Percentiles rank a stretch among this genome's conserved stretches.
phyloP scores from a whole-genome alignment of 2,329 filamentous ascomycete genomes.

The Trichophyton equinum region DNA sequence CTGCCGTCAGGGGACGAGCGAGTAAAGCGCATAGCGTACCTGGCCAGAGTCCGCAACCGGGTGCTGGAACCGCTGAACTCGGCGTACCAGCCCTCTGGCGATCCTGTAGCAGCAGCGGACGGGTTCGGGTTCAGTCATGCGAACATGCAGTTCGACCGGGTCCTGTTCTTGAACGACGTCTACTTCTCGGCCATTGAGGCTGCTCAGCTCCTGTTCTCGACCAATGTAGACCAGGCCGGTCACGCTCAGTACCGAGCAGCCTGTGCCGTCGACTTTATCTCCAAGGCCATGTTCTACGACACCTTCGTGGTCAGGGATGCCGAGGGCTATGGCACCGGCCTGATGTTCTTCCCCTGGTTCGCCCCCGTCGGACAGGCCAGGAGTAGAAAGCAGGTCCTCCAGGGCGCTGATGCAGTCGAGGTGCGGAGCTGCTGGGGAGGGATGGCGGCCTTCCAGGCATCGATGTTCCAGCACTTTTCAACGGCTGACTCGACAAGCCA shows the following conservation, averaged over 20 bases:
- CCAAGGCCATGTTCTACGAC: conserved; percentile 11
- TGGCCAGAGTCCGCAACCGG: conserved; percentile 10
- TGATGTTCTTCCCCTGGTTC: conserved; percentile 11
- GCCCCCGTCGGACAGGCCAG: conserved; percentile 3
- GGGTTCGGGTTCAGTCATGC: conserved; percentile 5
- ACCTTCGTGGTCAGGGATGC: conserved; percentile 10
- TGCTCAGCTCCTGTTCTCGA: conserved; percentile 10
- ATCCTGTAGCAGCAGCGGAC: background rate
- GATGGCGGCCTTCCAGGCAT: conserved; percentile 9
- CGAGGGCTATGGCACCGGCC: conserved; percentile 9
- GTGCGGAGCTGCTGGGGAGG: conserved; percentile 12
- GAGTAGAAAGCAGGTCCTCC: conserved; percentile 8
- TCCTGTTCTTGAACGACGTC: conserved; percentile 10
- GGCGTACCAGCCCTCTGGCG: background rate
- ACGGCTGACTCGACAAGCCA: background rate
- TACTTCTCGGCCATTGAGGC: conserved; percentile 9
- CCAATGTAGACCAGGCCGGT: conserved; percentile 5
- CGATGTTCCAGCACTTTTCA: background rate
- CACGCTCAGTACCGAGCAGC: conserved; percentile 9
- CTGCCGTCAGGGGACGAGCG: conserved; percentile 4
- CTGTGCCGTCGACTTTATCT: conserved; percentile 10
- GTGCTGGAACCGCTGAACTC: conserved; percentile 7
- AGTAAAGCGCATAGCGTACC: conserved; percentile 9
- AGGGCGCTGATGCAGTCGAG: conserved; percentile 7
- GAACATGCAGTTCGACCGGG: conserved; percentile 7